Conservation (phyloP, 2,329 filamentous ascomycete genomes). For the Fusarium odoratissimum region DNA sequence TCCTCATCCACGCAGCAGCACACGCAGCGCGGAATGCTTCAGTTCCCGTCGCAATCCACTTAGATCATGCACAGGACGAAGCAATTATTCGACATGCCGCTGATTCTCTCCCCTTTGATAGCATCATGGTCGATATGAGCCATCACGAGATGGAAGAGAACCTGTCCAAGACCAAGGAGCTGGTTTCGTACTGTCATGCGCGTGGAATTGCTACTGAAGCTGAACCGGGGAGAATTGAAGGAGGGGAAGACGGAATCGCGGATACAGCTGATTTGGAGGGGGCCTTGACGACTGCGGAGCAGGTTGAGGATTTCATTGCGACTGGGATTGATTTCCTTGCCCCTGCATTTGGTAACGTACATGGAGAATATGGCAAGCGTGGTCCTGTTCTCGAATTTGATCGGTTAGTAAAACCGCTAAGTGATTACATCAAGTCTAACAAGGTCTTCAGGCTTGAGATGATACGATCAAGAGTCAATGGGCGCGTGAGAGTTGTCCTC, state of each 20-base stretch:
- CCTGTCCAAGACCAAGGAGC: background rate
- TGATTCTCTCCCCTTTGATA: conserved; percentile 14
- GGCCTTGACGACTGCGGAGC: conserved; percentile 72
- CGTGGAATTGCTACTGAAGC: conserved; percentile 75
- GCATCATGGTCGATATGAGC: background rate
- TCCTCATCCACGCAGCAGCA: conserved; percentile 40
- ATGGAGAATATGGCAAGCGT: conserved; percentile 76
- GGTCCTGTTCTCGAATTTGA: conserved; percentile 54
- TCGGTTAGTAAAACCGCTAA: background rate
- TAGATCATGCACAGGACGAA: conserved; percentile 65
- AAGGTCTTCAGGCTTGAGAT: background rate
- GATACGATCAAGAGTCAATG: background rate
- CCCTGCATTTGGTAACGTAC: conserved; percentile 81
- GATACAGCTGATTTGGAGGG: conserved; percentile 64
- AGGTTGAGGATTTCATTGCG: conserved; percentile 75
- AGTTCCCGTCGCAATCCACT: too few species aligned
- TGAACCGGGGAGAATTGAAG: conserved; percentile 58
- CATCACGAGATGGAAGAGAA: background rate
- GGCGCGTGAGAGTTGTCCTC: background rate
- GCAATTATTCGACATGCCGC: conserved; percentile 69
- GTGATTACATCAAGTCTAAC: too few species aligned
- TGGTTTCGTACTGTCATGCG: conserved; percentile 65
- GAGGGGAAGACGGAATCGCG: conserved; percentile 75
- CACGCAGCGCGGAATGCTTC: too few species aligned
- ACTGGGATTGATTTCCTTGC: conserved; percentile 80